These are phyloP conservation scores for Xerocomellus chrysenteron DNA, from an alignment of 768 basidiomycete species.

Conservation along the genomic window DNA sequence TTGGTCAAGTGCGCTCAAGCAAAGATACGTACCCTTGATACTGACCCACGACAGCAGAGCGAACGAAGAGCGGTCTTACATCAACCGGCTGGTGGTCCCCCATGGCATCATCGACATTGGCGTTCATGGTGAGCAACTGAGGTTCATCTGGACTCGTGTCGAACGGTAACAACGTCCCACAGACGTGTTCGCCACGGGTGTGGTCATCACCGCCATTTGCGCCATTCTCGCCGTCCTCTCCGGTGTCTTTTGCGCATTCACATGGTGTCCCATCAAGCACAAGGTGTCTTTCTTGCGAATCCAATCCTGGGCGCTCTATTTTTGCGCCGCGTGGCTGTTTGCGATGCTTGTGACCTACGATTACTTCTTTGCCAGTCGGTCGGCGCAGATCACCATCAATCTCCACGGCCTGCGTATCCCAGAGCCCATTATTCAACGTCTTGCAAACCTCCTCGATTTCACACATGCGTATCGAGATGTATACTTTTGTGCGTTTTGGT, in stretches of 20 bases:
- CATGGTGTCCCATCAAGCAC: conserved; percentile 10
- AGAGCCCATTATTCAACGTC: conserved; percentile 33
- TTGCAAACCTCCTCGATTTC: conserved; percentile 38
- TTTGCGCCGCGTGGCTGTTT: conserved; percentile 48
- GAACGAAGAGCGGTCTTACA: conserved; percentile 11
- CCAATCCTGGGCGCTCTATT: conserved; percentile 40
- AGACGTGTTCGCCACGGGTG: conserved; percentile 43
- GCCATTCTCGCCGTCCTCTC: conserved; percentile 35
- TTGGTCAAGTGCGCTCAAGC: conserved; percentile 17
- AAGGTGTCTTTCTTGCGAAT: conserved; percentile 20
- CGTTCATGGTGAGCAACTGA: conserved; percentile 11
- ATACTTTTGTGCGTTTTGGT: conserved; percentile 39
- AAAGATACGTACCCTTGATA: neutral
- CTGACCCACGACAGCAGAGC: conserved; percentile 6
- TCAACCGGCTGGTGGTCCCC: conserved; percentile 11
- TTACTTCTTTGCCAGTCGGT: conserved; percentile 43
- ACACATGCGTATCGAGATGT: conserved; percentile 45
- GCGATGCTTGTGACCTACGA: conserved; percentile 49
- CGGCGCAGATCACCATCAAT: conserved; percentile 45
- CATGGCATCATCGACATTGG: conserved; percentile 6
- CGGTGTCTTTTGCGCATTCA: conserved; percentile 27
- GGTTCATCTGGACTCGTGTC: neutral
- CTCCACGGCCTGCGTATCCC: conserved; percentile 40
- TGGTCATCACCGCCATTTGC: conserved; percentile 36
- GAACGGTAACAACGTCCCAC: neutral